phyloP scores from a whole-genome alignment of 768 basidiomycete genomes.

The Saitozyma sp. region DNA sequence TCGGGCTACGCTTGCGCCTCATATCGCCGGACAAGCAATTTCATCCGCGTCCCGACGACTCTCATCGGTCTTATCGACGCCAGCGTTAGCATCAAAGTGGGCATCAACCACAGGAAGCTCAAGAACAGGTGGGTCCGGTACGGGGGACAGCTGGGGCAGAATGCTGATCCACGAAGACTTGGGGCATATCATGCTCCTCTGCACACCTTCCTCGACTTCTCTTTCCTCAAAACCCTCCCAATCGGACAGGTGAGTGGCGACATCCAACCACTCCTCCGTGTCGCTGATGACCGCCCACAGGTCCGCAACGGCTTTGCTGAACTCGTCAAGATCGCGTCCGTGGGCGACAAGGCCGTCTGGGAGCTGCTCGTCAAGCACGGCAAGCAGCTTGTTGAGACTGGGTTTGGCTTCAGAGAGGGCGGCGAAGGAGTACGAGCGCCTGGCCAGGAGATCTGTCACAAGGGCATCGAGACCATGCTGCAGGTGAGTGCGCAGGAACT shows the following conservation, averaged over 20 bases:
- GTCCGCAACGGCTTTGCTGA: conserved; percentile 54
- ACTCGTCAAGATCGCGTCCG: conserved; percentile 54
- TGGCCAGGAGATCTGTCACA: conserved; percentile 50
- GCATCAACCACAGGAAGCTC: conserved; percentile 53
- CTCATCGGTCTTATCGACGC: conserved; percentile 54
- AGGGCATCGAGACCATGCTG: conserved; percentile 54
- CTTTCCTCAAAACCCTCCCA: conserved; percentile 51
- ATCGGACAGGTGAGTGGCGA: conserved; percentile 45
- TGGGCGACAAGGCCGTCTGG: conserved; percentile 51
- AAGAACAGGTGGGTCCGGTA: conserved; percentile 50
- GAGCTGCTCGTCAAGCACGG: conserved; percentile 52
- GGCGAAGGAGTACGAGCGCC: conserved; percentile 38
- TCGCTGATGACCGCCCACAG: conserved; percentile 2
- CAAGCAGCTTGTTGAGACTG: conserved; percentile 51
- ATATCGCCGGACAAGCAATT: conserved; percentile 50
- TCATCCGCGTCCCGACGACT: conserved; percentile 53
- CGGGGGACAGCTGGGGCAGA: background rate
- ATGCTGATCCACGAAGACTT: conserved; percentile 20
- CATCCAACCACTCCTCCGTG: background rate
- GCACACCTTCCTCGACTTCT: conserved; percentile 54
- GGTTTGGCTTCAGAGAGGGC: conserved; percentile 49
- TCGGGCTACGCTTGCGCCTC: conserved; percentile 52
- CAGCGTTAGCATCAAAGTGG: conserved; percentile 54
- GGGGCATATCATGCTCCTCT: conserved; percentile 54
- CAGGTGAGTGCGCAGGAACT: conserved; percentile 32